These are phyloP conservation scores for Allomyces javanicus DNA, from an alignment of 192 early-diverging fungal genomes.

Conservation along the genomic window DNA sequence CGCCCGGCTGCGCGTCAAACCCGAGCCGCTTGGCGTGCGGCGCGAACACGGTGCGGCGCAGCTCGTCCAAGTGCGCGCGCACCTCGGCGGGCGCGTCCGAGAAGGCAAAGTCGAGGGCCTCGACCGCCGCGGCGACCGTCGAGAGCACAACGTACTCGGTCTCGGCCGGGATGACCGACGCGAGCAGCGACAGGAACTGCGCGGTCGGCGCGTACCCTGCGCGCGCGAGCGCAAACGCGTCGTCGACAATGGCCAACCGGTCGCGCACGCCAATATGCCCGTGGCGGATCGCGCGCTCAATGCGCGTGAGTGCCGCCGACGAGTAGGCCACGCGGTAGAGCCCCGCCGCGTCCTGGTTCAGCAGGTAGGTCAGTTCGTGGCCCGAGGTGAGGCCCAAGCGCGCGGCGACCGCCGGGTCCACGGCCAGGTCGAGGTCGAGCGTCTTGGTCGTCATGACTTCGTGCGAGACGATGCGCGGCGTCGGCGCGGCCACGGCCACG, in stretches of 20 bases:
- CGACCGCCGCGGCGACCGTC: slow-evolving; percentile 36
- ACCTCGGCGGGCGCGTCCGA: slow-evolving; percentile 42
- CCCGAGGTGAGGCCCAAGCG: slow-evolving; percentile 25
- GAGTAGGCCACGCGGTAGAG: slow-evolving; percentile 75
- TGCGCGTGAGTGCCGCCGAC: slow-evolving; percentile 19
- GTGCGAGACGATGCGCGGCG: background rate
- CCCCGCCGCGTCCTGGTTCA: slow-evolving; percentile 61
- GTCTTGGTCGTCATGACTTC: slow-evolving; percentile 7
- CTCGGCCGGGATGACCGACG: slow-evolving; percentile 45
- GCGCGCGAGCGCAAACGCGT: slow-evolving; percentile 53
- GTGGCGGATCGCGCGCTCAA: slow-evolving; percentile 31
- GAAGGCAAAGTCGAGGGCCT: slow-evolving; percentile 40
- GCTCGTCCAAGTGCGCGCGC: slow-evolving; percentile 33
- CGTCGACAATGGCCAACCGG: slow-evolving; percentile 62
- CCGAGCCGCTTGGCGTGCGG: slow-evolving; percentile 52
- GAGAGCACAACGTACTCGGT: slow-evolving; percentile 61
- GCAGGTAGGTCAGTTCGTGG: slow-evolving; percentile 47
- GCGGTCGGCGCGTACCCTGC: slow-evolving; percentile 61
- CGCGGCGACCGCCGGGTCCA: slow-evolving; percentile 22
- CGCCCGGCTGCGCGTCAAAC: slow-evolving; percentile 46
- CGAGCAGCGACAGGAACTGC: slow-evolving; percentile 52
- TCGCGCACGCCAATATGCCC: slow-evolving; percentile 27
- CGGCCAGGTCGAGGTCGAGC: slow-evolving; percentile 5
- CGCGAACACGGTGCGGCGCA: slow-evolving; percentile 53
- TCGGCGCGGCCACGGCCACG: slow-evolving; percentile 18